These are phyloP conservation scores for Lactarius akahatsu DNA, from an alignment of 768 basidiomycete species.

Conservation along the genomic window DNA sequence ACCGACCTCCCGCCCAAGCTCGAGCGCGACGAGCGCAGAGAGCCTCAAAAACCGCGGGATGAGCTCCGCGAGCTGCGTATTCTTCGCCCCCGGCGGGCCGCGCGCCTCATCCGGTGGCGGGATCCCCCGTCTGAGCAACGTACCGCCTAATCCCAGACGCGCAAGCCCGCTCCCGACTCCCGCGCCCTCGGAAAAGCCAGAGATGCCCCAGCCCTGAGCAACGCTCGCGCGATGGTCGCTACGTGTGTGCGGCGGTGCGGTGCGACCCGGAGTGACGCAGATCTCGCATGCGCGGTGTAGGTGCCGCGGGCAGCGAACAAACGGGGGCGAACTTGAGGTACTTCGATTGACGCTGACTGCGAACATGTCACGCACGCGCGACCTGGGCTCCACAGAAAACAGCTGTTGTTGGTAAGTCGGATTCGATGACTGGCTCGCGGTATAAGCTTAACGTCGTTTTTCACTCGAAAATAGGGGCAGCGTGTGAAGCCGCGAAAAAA, in stretches of 20 bases:
- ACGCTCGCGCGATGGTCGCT: slow-evolving; percentile 19
- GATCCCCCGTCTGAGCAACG: slow-evolving; percentile 52
- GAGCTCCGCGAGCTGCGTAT: slow-evolving; percentile 63
- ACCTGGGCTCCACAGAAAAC: slow-evolving; percentile 30
- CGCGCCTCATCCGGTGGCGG: slow-evolving; percentile 17
- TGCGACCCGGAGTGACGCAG: slow-evolving; percentile 61
- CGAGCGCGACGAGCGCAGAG: slow-evolving; percentile 74
- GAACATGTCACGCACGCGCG: slow-evolving; percentile 54
- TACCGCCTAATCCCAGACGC: slow-evolving; percentile 54
- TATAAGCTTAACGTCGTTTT: slow-evolving; percentile 26
- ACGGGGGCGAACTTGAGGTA: slow-evolving; percentile 60
- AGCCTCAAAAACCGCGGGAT: slow-evolving; percentile 72
- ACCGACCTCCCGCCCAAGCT: slow-evolving; percentile 67
- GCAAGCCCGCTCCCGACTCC: slow-evolving; percentile 72
- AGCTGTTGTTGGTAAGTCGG: slow-evolving; percentile 18
- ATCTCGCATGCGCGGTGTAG: slow-evolving; percentile 73
- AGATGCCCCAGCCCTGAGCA: slow-evolving; percentile 50
- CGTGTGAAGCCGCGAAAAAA: slow-evolving; percentile 11
- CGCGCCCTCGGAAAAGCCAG: slow-evolving; percentile 73
- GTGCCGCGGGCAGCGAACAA: slow-evolving; percentile 69
- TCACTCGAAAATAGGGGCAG: neutral
- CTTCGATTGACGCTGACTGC: slow-evolving; percentile 59
- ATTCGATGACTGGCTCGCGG: slow-evolving; percentile 17
- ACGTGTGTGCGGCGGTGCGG: slow-evolving; percentile 31
- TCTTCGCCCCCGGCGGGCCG: slow-evolving; percentile 47